A percentile compares a stretch with the other conserved stretches of the same genome.
Conservation (phyloP, 129 eudicot species). For the Escallonia herrerae region DNA sequence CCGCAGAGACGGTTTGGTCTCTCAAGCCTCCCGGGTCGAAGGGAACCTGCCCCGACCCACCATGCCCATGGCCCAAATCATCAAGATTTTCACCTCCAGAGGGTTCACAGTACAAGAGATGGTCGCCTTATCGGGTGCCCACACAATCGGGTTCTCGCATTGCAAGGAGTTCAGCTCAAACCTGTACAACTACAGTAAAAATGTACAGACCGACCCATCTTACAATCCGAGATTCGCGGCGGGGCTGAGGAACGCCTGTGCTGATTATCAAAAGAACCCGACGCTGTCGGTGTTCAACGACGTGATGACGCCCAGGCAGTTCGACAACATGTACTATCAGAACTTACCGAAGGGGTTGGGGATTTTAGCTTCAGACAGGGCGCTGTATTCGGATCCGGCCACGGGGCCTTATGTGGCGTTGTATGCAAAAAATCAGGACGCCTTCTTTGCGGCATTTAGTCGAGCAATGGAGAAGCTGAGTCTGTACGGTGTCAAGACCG, state of each 20-base stretch:
- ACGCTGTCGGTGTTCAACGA: conserved; percentile 70
- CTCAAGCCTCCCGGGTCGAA: conserved; percentile 36
- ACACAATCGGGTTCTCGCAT: conserved; percentile 74
- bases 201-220: conserved; percentile 36
- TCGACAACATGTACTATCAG: conserved; percentile 57
- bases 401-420: conserved; percentile 38
- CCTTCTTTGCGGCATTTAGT: conserved; percentile 50
- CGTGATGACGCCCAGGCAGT: conserved; percentile 61
- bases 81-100: conserved; percentile 32
- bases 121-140: conserved; percentile 80
- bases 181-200: conserved; percentile 51
- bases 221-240: conserved; percentile 46
- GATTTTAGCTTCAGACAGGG: conserved; percentile 54
- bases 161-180: conserved; percentile 61
- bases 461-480: conserved; percentile 78
- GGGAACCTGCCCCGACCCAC: conserved; percentile 50
- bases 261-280: conserved; percentile 38
- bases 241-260: conserved; percentile 54
- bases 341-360: conserved; percentile 67
- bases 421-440: conserved; percentile 41
- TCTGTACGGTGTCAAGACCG: conserved; percentile 53
- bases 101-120: conserved; percentile 64
- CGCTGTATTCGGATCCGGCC: conserved; percentile 36
- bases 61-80: conserved; percentile 45
- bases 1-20: conserved; percentile 40